Evolutionary conservation across 2,329 filamentous ascomycete species (phyloP).

Genomic region (Drechslera avenae): DNA sequence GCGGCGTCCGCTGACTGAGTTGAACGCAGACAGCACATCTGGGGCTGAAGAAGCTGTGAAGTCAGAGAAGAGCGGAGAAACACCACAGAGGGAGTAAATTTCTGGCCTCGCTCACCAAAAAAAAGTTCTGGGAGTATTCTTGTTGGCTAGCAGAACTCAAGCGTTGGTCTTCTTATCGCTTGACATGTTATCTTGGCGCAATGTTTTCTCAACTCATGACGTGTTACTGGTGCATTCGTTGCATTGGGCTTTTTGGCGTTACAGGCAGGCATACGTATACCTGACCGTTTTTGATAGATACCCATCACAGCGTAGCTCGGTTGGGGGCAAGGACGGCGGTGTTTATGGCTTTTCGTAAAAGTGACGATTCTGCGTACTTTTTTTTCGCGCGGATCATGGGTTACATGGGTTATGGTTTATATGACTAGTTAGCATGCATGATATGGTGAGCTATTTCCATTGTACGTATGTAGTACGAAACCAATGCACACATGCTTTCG

Average conservation of each 20-base stretch:
- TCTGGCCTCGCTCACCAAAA: neutral
- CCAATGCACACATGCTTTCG: neutral
- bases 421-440: constrained; percentile 1
- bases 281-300: constrained; percentile 6
- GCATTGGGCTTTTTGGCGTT: neutral
- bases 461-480: neutral
- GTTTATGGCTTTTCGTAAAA: constrained; percentile 4
- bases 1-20: constrained; percentile 25
- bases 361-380: constrained; percentile 3
- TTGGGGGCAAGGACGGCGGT: constrained; percentile 2
- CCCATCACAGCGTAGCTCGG: constrained; percentile 15
- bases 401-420: constrained; percentile 3
- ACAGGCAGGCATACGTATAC: neutral
- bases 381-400: constrained; percentile 5
- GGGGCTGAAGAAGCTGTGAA: constrained; percentile 18
- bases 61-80: constrained; percentile 2
- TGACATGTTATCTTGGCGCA: neutral
- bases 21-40: constrained; percentile 15
- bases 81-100: constrained; percentile 13
- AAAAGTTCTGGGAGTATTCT: no score
- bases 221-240: neutral
- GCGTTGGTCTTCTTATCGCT: neutral
- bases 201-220: neutral
- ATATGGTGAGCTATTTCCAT: neutral
- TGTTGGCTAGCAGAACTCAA: neutral